Evolutionary conservation across 352 stramenopile species (phyloP).

Genomic region (Saprolegnia parasitica): DNA sequence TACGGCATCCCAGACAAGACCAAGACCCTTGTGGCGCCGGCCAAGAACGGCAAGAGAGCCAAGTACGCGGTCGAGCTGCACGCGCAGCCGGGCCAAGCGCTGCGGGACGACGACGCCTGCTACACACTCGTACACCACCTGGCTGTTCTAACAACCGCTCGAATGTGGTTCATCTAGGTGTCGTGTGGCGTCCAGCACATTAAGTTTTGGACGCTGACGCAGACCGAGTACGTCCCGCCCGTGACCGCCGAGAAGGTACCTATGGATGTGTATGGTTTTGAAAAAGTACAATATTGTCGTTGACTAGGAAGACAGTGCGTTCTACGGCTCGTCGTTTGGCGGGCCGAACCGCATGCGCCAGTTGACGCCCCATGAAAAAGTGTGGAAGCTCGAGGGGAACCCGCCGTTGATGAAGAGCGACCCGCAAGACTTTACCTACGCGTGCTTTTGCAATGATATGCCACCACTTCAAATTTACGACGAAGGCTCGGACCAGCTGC

Average conservation of each 20-base stretch:
- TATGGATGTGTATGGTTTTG: no score
- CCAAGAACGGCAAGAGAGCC: constrained; percentile 13
- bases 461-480: constrained; percentile 56
- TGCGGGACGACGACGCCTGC: constrained; percentile 63
- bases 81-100: constrained; percentile 52
- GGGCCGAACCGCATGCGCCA: constrained; percentile 43
- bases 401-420: constrained; percentile 66
- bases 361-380: constrained; percentile 51
- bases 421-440: constrained; percentile 63
- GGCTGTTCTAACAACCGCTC: neutral
- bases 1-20: constrained; percentile 44
- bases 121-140: constrained; percentile 47
- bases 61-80: constrained; percentile 36
- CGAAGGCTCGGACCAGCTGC: constrained; percentile 42
- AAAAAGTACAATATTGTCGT: no score
- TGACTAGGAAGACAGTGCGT: constrained; percentile 44
- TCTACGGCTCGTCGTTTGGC: constrained; percentile 58
- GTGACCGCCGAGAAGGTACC: constrained; percentile 38
- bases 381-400: constrained; percentile 72
- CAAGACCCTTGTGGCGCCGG: neutral
- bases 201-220: constrained; percentile 66
- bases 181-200: constrained; percentile 70
- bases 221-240: constrained; percentile 44
- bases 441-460: constrained; percentile 67
- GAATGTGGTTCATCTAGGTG: constrained; percentile 25